Percentiles rank a stretch among this genome's conserved stretches.
phyloP scores from a whole-genome alignment of 2,329 filamentous ascomycete genomes.

The Paraphoma sp. region DNA sequence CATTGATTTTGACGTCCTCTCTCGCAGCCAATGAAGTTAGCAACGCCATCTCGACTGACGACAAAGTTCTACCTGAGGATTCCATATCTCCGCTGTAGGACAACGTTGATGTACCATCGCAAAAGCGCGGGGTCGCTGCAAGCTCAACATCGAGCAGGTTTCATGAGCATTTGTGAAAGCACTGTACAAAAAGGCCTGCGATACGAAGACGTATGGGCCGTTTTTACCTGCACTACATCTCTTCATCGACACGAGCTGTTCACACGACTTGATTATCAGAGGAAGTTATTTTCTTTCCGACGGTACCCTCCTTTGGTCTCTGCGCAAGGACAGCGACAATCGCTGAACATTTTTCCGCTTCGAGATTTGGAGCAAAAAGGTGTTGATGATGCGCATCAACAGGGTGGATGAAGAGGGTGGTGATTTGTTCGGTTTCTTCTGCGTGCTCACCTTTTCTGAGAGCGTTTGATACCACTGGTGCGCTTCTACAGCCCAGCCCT shows the following conservation, averaged over 20 bases:
- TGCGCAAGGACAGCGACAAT: not conserved
- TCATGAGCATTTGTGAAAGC: too few relatives aligned
- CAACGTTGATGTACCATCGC: not conserved
- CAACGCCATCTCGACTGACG: not conserved
- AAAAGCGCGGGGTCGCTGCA: too few relatives aligned
- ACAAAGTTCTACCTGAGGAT: not conserved
- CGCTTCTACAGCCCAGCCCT: slow-evolving; percentile 5
- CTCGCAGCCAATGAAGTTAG: not conserved
- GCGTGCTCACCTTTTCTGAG: not conserved
- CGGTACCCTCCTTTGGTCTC: not conserved
- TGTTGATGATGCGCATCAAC: not conserved
- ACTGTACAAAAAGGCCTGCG: too few relatives aligned
- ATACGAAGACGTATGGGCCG: too few relatives aligned
- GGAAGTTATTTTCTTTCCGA: not conserved
- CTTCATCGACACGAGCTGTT: too few relatives aligned
- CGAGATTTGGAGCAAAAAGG: not conserved
- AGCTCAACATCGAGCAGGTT: not conserved
- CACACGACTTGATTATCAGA: not conserved
- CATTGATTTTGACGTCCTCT: not conserved
- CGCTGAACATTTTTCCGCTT: not conserved
- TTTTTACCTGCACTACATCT: too few relatives aligned
- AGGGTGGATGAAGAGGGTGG: not conserved
- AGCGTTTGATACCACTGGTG: slow-evolving; percentile 8
- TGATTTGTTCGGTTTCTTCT: not conserved
- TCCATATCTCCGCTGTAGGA: not conserved